Evolutionary conservation across 208 protist species (phyloP).

Genomic region (Trypanosoma rangeli): DNA sequence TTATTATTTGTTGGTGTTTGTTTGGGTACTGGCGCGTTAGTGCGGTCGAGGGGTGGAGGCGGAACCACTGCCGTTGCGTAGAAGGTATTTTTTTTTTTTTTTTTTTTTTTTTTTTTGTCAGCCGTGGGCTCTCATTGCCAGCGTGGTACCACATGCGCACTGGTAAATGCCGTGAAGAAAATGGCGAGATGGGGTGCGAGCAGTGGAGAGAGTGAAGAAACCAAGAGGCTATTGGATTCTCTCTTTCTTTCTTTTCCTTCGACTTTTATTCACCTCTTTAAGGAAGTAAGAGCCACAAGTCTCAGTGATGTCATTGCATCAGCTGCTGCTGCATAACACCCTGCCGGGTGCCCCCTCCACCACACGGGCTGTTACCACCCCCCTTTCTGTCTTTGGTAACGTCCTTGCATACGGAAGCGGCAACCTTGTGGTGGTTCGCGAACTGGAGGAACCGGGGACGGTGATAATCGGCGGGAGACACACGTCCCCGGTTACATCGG

Average conservation of each 20-base stretch:
- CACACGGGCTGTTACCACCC: slow-evolving; percentile 30
- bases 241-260: background rate
- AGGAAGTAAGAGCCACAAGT: background rate
- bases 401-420: slow-evolving; percentile 45
- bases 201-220: background rate
- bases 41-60: too few relatives aligned
- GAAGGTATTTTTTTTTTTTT: background rate
- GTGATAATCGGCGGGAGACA: slow-evolving; percentile 30
- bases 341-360: slow-evolving; percentile 39
- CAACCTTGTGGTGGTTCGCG: slow-evolving; percentile 37
- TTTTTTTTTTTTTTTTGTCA: background rate
- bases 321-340: slow-evolving; percentile 22
- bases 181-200: background rate
- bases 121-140: background rate
- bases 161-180: too few relatives aligned
- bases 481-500: slow-evolving; percentile 42
- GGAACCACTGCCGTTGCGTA: too few relatives aligned
- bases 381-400: slow-evolving; percentile 26
- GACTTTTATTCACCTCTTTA: too few relatives aligned
- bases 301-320: slow-evolving; percentile 30
- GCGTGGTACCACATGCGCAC: too few relatives aligned
- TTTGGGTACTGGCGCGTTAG: too few relatives aligned
- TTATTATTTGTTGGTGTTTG: background rate
- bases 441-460: background rate
- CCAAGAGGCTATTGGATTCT: background rate